Base-by-base conservation (phyloP, 345 rosid species). In the Durio zibethinus region DNA sequence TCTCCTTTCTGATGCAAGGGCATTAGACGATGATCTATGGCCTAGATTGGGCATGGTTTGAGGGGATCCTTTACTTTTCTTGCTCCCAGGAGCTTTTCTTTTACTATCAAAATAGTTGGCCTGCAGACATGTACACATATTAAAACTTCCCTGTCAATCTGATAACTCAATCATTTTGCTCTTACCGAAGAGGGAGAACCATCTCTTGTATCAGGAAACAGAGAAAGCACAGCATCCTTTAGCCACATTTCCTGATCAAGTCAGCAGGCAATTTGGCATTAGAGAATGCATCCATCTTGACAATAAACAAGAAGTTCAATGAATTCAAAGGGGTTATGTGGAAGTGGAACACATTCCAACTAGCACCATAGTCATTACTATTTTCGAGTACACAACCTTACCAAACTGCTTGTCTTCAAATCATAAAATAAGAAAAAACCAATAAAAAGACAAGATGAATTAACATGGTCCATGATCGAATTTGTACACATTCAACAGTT, bases 161-260 rank as follows among this genome's bases (percentile, higher is more conserved):
- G 36, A 50, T 42, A 77, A 14, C 33, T 72, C 60, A 62, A 68
- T 76, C 67, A 67, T 35, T 62, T 79, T 62, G 63, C n/a, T 57
- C 90, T 88, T 82, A 93, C 98, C 97, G 93, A 83, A 74, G 92
- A 90, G 16, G 97, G 89, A 79, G 94, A 90, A 89, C 89, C 91
- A 76, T 90, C 90, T 80, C 85, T 84, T 61, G 99, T 96, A 84
- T 96, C 99, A 21, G 94, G 86, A 86, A 96, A 96, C 43, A 77
- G 77, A 80, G 85, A 81, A 79, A 96, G 94, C 83, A 91, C 97
- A 65, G 89, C 79, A 80, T 90, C 97, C 81, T 86, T 92, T 71
- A 96, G 86, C 98, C 99, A 93, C 64, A 54, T 83, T 87, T 96
- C 99, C 97, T 96, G 93, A 79, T 80, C 84, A 86, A 81, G 75